phyloP scores from a whole-genome alignment of 371 early-diverging fungal genomes.

The Mucor plumbeus region DNA sequence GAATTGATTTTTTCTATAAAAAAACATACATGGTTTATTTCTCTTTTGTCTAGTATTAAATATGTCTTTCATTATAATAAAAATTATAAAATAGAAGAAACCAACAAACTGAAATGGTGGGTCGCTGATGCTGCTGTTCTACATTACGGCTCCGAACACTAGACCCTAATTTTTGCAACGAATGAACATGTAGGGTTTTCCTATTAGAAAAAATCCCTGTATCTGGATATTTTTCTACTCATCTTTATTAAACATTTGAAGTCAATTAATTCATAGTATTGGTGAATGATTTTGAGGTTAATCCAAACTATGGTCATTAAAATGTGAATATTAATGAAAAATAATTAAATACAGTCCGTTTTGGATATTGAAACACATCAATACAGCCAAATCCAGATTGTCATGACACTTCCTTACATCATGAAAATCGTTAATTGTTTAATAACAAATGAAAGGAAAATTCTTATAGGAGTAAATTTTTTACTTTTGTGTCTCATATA shows the following conservation, averaged over 20 bases:
- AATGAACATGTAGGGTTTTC: not conserved
- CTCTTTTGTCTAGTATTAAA: conserved; percentile 13
- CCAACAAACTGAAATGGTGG: not conserved
- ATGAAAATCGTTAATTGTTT: too few relatives aligned
- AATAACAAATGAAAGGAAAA: too few relatives aligned
- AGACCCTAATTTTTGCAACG: not conserved
- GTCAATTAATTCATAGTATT: too few relatives aligned
- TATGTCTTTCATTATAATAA: not conserved
- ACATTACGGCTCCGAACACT: not conserved
- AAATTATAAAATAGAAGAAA: not conserved
- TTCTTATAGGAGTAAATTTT: too few relatives aligned
- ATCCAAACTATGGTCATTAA: too few relatives aligned
- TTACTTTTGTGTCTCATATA: too few relatives aligned
- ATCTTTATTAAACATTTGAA: too few relatives aligned
- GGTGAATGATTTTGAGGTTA: too few relatives aligned
- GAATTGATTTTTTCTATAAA: not conserved
- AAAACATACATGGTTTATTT: conserved; percentile 24
- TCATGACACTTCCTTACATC: too few relatives aligned
- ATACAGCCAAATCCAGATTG: too few relatives aligned
- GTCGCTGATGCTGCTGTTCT: not conserved
- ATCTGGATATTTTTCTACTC: not conserved
- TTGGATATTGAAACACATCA: too few relatives aligned
- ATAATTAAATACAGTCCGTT: not conserved
- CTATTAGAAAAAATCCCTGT: not conserved
- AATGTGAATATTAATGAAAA: not conserved